These are phyloP conservation scores for Phaffomyces antillensis DNA, from an alignment of 805 yeast genomes.

Conservation along the genomic window DNA sequence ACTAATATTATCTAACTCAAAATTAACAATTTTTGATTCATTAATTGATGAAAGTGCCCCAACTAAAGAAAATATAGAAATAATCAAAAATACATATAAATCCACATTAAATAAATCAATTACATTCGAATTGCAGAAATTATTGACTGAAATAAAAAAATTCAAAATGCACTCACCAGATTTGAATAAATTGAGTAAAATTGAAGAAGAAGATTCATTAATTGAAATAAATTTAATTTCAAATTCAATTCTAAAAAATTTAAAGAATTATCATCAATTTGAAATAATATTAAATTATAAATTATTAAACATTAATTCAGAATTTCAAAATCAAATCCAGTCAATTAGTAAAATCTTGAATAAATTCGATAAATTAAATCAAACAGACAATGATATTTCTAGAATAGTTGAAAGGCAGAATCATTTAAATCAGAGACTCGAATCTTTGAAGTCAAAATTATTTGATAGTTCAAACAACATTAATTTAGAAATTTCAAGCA, in stretches of 20 bases:
- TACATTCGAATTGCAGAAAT: neutral
- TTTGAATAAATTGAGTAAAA: too few species aligned
- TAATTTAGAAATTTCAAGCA: conserved; percentile 23
- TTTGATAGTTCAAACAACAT: conserved; percentile 13
- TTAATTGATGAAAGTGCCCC: neutral
- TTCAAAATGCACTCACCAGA: conserved; percentile 4
- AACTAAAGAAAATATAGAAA: neutral
- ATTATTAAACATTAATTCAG: conserved; percentile 32
- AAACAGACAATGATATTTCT: conserved; percentile 13
- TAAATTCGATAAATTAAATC: conserved; percentile 10
- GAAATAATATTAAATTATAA: conserved; percentile 31
- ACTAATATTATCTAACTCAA: neutral
- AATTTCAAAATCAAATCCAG: conserved; percentile 34
- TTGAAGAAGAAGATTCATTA: conserved; percentile 13
- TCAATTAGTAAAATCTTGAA: conserved; percentile 20
- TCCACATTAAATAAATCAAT: neutral
- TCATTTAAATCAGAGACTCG: conserved; percentile 25
- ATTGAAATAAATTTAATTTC: conserved; percentile 16
- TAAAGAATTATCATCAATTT: conserved; percentile 23
- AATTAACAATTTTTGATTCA: neutral
- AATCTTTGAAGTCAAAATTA: conserved; percentile 19
- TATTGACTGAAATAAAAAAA: neutral
- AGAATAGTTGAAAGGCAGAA: conserved; percentile 27
- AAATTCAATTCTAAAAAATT: conserved; percentile 11
- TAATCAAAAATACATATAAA: neutral